A percentile compares a stretch with the other conserved stretches of the same genome.
Conservation (phyloP, 768 basidiomycete genomes). For the Naganishia vaughanmartiniae region DNA sequence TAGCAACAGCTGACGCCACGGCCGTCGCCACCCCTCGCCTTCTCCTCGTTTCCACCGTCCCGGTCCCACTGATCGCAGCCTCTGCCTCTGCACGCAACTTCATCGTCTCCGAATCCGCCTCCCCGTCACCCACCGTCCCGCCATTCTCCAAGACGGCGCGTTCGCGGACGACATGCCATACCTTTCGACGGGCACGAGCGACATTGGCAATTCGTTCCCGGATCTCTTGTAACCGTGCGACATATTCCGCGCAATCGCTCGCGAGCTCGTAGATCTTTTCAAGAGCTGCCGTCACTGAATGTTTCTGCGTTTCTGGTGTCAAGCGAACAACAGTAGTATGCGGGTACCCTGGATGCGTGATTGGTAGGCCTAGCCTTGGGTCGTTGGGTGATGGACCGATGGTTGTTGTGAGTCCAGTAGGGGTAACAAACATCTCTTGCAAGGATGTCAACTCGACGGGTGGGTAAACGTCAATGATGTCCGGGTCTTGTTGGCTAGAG, state of each 20-base stretch:
- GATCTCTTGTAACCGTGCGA: slow-evolving; percentile 50
- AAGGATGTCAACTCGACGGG: slow-evolving; percentile 38
- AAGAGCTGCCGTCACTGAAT: slow-evolving; percentile 46
- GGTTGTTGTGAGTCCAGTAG: slow-evolving; percentile 41
- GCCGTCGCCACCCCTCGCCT: slow-evolving; percentile 27
- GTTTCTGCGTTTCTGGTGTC: slow-evolving; percentile 42
- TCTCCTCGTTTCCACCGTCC: slow-evolving; percentile 25
- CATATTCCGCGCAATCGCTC: slow-evolving; percentile 52
- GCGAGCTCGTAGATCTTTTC: slow-evolving; percentile 49
- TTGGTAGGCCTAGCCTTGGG: slow-evolving; percentile 27
- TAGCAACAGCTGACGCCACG: slow-evolving; percentile 22
- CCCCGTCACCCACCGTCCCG: slow-evolving; percentile 24
- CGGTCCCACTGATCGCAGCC: slow-evolving; percentile 23
- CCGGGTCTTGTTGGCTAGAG: neutral
- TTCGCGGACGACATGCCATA: slow-evolving; percentile 51
- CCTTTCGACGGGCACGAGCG: slow-evolving; percentile 48
- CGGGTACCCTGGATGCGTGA: slow-evolving; percentile 34
- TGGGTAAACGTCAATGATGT: slow-evolving; percentile 8
- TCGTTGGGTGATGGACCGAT: slow-evolving; percentile 33
- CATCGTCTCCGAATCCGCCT: slow-evolving; percentile 32
- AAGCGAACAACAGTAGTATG: slow-evolving; percentile 42
- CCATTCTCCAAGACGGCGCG: slow-evolving; percentile 35
- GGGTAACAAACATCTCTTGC: slow-evolving; percentile 49
- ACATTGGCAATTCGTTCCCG: slow-evolving; percentile 50
- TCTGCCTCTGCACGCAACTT: slow-evolving; percentile 28